Evolutionary conservation across 2,329 filamentous ascomycete genomes (phyloP).

Genomic region (Furcasterigmium sp.): DNA sequence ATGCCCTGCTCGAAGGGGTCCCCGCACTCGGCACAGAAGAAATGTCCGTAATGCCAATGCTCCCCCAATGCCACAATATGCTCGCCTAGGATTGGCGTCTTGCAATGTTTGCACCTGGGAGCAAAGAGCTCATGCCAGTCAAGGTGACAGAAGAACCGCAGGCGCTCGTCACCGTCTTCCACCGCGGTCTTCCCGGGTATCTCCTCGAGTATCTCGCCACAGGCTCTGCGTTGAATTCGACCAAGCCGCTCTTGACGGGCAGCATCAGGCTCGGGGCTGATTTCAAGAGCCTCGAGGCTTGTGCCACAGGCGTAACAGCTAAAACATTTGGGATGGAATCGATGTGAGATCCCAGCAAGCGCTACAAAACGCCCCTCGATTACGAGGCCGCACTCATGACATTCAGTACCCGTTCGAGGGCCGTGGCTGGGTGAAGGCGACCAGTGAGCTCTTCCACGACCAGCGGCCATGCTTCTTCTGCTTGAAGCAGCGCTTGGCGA

Average conservation of each 20-base stretch:
- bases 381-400: slow-evolving; percentile 75
- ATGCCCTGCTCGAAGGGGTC: slow-evolving; percentile 77
- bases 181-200: slow-evolving; percentile 57
- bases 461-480: slow-evolving; percentile 24
- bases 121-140: slow-evolving; percentile 96
- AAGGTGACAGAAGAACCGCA: slow-evolving; percentile 95
- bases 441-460: slow-evolving; percentile 50
- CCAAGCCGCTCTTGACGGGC: slow-evolving; percentile 67
- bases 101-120: slow-evolving; percentile 91
- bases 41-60: slow-evolving; percentile 97
- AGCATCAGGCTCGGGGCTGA: slow-evolving; percentile 82
- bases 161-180: slow-evolving; percentile 66
- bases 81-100: slow-evolving; percentile 92
- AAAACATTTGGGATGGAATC: slow-evolving; percentile 94
- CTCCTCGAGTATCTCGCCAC: slow-evolving; percentile 56
- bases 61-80: slow-evolving; percentile 88
- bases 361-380: slow-evolving; percentile 90
- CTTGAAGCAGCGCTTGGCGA: slow-evolving; percentile 28
- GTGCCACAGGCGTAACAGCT: slow-evolving; percentile 83
- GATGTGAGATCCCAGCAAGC: slow-evolving; percentile 63
- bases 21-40: slow-evolving; percentile 98
- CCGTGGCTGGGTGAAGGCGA: slow-evolving; percentile 41
- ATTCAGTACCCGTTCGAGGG: slow-evolving; percentile 42
- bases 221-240: slow-evolving; percentile 59
- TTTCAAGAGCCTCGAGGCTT: slow-evolving; percentile 87